Evolutionary conservation across 2,329 filamentous ascomycete genomes (phyloP).

Genomic region (Elsinoe necatrix): DNA sequence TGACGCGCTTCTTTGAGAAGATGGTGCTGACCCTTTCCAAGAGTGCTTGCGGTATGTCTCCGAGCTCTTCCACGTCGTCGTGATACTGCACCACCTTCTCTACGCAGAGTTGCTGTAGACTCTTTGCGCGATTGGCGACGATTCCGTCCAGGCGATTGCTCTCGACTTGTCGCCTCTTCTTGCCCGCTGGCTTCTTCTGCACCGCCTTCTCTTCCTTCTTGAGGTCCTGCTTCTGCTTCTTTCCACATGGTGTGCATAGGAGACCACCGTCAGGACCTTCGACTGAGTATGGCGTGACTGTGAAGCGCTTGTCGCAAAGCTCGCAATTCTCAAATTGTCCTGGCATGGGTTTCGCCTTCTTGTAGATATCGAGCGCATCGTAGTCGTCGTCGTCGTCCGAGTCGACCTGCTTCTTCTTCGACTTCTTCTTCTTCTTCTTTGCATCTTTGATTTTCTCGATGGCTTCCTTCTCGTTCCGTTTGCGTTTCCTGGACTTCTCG

Average conservation of each 20-base stretch:
- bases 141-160: conserved; percentile 77
- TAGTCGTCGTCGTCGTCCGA: conserved; percentile 43
- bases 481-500: conserved; percentile 46
- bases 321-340: conserved; percentile 87
- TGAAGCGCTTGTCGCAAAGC: conserved; percentile 77
- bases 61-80: conserved; percentile 56
- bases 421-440: conserved; percentile 37
- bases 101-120: conserved; percentile 56
- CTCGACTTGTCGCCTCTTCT: conserved; percentile 65
- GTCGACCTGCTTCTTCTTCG: conserved; percentile 37
- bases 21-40: conserved; percentile 54
- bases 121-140: conserved; percentile 57
- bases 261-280: conserved; percentile 74
- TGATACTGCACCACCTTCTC: conserved; percentile 56
- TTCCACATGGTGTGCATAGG: conserved; percentile 75
- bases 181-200: conserved; percentile 48
- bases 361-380: conserved; percentile 44
- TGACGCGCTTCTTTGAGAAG: conserved; percentile 53
- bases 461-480: conserved; percentile 41
- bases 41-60: conserved; percentile 50
- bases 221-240: conserved; percentile 59
- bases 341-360: conserved; percentile 54
- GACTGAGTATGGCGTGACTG: conserved; percentile 82
- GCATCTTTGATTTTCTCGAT: conserved; percentile 33
- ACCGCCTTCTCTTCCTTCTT: conserved; percentile 52